Evolutionary conservation across 208 protist genomes (phyloP).

Genomic region (Leptomonas seymouri): DNA sequence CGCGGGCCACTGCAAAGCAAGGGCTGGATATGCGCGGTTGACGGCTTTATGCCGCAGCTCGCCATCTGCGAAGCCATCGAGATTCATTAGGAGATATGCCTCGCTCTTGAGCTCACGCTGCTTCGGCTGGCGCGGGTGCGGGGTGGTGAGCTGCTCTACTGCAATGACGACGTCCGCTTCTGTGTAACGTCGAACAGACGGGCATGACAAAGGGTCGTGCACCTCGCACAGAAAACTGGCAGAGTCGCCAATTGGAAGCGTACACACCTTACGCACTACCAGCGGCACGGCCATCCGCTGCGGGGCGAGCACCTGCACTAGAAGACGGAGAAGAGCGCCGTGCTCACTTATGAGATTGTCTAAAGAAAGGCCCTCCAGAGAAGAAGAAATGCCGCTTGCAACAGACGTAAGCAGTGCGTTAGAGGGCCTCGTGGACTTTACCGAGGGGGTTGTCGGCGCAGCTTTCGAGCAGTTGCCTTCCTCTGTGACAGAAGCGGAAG

Average conservation of each 20-base stretch:
- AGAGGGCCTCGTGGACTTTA: too few relatives aligned
- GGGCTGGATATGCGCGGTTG: constrained; percentile 53
- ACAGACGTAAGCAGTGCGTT: neutral
- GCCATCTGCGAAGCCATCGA: constrained; percentile 53
- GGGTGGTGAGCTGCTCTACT: constrained; percentile 20
- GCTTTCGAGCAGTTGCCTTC: neutral
- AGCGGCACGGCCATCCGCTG: constrained; percentile 12
- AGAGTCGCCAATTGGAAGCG: neutral
- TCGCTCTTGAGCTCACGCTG: constrained; percentile 44
- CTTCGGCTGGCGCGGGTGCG: constrained; percentile 21
- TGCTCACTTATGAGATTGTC: constrained; percentile 13
- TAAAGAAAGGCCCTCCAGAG: constrained; percentile 7
- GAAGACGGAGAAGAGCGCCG: constrained; percentile 19
- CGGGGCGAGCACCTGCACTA: constrained; percentile 26
- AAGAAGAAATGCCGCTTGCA: neutral
- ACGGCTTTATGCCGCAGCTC: constrained; percentile 45
- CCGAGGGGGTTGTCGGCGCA: too few relatives aligned
- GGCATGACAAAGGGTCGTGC: neutral
- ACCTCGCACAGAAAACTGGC: constrained; percentile 3
- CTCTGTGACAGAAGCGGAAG: neutral
- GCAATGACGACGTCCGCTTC: constrained; percentile 21
- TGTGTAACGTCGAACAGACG: constrained; percentile 14
- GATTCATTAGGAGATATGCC: constrained; percentile 55
- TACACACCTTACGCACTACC: constrained; percentile 18
- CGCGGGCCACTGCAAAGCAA: constrained; percentile 33